Conservation (phyloP, 208 protist species). For the Trypanosoma rangeli region DNA sequence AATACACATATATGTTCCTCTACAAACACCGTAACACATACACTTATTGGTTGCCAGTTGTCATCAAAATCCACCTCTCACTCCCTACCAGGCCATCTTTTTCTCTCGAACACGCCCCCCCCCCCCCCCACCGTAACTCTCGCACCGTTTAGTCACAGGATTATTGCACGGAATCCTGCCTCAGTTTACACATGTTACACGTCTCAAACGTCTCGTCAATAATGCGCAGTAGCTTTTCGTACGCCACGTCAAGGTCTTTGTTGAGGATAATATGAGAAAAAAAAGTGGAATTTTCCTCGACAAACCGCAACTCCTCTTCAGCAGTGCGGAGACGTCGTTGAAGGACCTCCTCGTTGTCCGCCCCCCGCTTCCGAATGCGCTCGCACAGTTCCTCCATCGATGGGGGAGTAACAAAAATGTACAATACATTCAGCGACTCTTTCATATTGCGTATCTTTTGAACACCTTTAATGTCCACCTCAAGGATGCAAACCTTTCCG, state of each 20-base stretch:
- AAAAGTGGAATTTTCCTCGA: constrained; percentile 65
- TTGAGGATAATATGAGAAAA: constrained; percentile 77
- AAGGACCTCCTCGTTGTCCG: constrained; percentile 75
- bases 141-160: background rate
- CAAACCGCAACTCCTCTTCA: constrained; percentile 69
- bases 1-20: background rate
- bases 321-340: constrained; percentile 76
- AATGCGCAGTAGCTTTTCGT: constrained; percentile 47
- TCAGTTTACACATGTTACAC: constrained; percentile 42
- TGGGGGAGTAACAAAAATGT: constrained; percentile 85
- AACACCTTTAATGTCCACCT: constrained; percentile 92
- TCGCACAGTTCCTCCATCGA: constrained; percentile 66
- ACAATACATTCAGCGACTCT: constrained; percentile 42
- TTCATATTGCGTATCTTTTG: constrained; percentile 54
- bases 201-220: constrained; percentile 56
- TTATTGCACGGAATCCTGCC: background rate
- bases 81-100: background rate
- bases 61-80: background rate
- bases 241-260: constrained; percentile 69
- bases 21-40: background rate
- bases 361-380: constrained; percentile 73
- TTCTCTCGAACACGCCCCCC: background rate
- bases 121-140: background rate
- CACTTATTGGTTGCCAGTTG: background rate
- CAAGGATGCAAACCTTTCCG: constrained; percentile 86